phyloP scores from a whole-genome alignment of 441 rosid genomes.

The Erysimum cheiri region DNA sequence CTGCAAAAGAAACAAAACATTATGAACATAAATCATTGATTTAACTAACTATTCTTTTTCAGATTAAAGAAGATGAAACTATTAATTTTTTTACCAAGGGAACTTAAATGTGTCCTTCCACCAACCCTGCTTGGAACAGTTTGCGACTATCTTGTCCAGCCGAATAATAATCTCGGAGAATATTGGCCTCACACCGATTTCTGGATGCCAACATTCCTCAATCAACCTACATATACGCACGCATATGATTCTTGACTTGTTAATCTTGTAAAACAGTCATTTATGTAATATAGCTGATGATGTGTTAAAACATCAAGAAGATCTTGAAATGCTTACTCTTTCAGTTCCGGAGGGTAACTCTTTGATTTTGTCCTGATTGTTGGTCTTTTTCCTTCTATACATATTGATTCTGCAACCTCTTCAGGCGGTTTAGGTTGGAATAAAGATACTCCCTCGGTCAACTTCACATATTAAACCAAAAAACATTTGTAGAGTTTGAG shows the following conservation, averaged over 20 bases:
- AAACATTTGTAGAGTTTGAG: slow-evolving; percentile 1
- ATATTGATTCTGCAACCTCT: slow-evolving; percentile 69
- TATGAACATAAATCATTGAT: slow-evolving; percentile 7
- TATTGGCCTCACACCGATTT: slow-evolving; percentile 60
- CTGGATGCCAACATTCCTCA: slow-evolving; percentile 87
- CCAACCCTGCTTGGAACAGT: slow-evolving; percentile 83
- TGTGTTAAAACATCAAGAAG: neutral
- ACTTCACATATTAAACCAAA: slow-evolving; percentile 51
- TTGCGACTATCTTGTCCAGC: slow-evolving; percentile 64
- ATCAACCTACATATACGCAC: slow-evolving; percentile 68
- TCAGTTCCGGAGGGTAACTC: slow-evolving; percentile 81
- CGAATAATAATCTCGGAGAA: slow-evolving; percentile 79
- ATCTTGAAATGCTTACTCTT: slow-evolving; percentile 63
- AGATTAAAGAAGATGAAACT: neutral
- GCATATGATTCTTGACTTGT: slow-evolving; percentile 2
- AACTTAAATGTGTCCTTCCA: slow-evolving; percentile 89
- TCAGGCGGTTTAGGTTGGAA: slow-evolving; percentile 75
- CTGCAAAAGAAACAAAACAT: slow-evolving; percentile 38
- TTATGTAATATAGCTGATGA: neutral
- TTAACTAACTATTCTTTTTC: neutral
- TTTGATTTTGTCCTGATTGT: slow-evolving; percentile 65
- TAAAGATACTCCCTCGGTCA: slow-evolving; percentile 84
- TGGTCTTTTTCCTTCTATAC: slow-evolving; percentile 77
- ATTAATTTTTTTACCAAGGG: slow-evolving; percentile 59
- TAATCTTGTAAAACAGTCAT: slow-evolving; percentile 13